Evolutionary conservation across 352 stramenopile species (phyloP).

Genomic region (Pythium oligandrum): DNA sequence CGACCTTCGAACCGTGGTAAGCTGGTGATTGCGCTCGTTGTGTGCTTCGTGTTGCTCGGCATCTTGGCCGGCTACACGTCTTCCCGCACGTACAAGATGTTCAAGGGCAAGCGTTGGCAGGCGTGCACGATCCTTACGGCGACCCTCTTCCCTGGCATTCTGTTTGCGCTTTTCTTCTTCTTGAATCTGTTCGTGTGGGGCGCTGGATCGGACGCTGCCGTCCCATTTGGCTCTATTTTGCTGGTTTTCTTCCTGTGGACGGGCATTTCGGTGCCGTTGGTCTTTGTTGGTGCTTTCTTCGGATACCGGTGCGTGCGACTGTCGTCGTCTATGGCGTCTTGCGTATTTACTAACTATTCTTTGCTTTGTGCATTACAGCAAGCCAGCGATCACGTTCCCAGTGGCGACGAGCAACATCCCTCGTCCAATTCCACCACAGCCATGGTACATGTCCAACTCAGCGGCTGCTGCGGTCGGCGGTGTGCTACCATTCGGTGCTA

Average conservation of each 20-base stretch:
- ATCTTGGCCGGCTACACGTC: conserved; percentile 95
- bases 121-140: conserved; percentile 94
- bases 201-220: conserved; percentile 89
- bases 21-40: conserved; percentile 96
- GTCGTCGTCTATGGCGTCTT: conserved; percentile 7
- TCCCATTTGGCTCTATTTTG: conserved; percentile 97
- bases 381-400: conserved; percentile 92
- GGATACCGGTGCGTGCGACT: conserved; percentile 90
- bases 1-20: conserved; percentile 96
- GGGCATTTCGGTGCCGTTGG: conserved; percentile 96
- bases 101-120: conserved; percentile 99
- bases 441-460: conserved; percentile 97
- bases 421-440: conserved; percentile 96
- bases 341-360: conserved; percentile 1
- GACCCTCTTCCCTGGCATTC: conserved; percentile 95
- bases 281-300: conserved; percentile 98
- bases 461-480: conserved; percentile 94
- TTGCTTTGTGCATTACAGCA: conserved; percentile 26
- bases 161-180: conserved; percentile 96
- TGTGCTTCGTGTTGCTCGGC: conserved; percentile 97
- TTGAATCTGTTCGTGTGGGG: conserved; percentile 96
- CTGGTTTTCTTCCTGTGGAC: conserved; percentile 99
- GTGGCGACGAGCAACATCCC: conserved; percentile 98
- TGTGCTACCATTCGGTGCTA: conserved; percentile 98
- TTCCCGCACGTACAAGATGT: conserved; percentile 98